phyloP scores from a whole-genome alignment of 2,329 filamentous ascomycete genomes.

The Neofusicoccum umdonicola region DNA sequence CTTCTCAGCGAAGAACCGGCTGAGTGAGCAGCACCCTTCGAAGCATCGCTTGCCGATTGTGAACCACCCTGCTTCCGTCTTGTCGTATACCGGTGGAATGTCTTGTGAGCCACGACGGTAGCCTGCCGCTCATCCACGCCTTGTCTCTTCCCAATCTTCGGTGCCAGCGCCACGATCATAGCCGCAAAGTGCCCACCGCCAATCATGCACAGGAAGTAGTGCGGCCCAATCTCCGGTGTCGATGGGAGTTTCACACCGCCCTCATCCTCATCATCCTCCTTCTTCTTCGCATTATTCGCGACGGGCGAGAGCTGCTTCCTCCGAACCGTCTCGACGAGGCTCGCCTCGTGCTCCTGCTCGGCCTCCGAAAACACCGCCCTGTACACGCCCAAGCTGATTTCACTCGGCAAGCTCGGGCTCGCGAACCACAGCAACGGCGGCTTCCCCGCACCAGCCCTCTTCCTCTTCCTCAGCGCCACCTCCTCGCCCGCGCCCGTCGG shows the following conservation, averaged over 20 bases:
- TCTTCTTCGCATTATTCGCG: constrained; percentile 38
- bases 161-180: constrained; percentile 88
- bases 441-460: constrained; percentile 59
- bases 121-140: constrained; percentile 80
- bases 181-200: constrained; percentile 96
- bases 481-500: constrained; percentile 48
- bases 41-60: constrained; percentile 88
- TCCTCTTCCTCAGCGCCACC: constrained; percentile 47
- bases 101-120: constrained; percentile 90
- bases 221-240: constrained; percentile 66
- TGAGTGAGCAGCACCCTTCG: constrained; percentile 92
- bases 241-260: constrained; percentile 59
- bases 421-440: constrained; percentile 82
- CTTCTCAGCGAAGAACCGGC: constrained; percentile 85
- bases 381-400: constrained; percentile 83
- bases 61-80: constrained; percentile 93
- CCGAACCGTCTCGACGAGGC: constrained; percentile 66
- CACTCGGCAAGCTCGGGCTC: constrained; percentile 70
- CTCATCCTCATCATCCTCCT: constrained; percentile 43
- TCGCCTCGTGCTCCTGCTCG: constrained; percentile 63
- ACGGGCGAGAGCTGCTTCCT: constrained; percentile 74
- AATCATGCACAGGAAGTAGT: constrained; percentile 98
- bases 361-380: constrained; percentile 71
- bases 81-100: constrained; percentile 96
- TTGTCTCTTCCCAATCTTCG: constrained; percentile 69